Conservation (phyloP, 129 eudicot genomes). For the Centella asiatica region DNA sequence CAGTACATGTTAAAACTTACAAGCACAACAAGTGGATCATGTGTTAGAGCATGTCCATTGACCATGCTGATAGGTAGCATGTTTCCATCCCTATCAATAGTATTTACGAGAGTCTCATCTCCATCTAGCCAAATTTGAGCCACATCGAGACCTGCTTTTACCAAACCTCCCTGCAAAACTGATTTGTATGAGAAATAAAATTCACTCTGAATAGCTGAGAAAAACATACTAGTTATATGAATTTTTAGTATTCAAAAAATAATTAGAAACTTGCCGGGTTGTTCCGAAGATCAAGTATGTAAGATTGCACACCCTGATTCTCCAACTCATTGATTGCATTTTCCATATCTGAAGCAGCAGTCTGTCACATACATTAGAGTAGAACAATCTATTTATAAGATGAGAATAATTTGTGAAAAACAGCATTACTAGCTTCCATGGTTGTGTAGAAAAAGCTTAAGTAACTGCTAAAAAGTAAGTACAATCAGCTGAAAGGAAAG, state of each 20-base stretch:
- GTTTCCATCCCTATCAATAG: slow-evolving; percentile 79
- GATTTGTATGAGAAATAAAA: not conserved
- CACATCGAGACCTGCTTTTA: slow-evolving; percentile 90
- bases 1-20: slow-evolving; percentile 32
- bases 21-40: slow-evolving; percentile 84
- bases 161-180: slow-evolving; percentile 78
- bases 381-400: not conserved
- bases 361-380: slow-evolving; percentile 31
- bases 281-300: slow-evolving; percentile 83
- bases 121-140: slow-evolving; percentile 99
- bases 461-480: not conserved
- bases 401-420: not conserved
- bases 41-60: slow-evolving; percentile 84
- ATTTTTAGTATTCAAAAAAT: not conserved
- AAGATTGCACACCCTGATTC: slow-evolving; percentile 84
- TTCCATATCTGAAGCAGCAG: slow-evolving; percentile 94
- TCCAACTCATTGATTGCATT: slow-evolving; percentile 64
- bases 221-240: not conserved
- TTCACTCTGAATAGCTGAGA: not conserved
- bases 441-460: not conserved
- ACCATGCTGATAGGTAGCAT: slow-evolving; percentile 84
- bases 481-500: not conserved
- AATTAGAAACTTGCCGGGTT: slow-evolving; percentile 63
- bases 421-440: not conserved
- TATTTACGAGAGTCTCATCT: slow-evolving; percentile 85